Evolutionary conservation across 495 filamentous ascomycete species (phyloP).

Genomic region (Chaetomium tenue): DNA sequence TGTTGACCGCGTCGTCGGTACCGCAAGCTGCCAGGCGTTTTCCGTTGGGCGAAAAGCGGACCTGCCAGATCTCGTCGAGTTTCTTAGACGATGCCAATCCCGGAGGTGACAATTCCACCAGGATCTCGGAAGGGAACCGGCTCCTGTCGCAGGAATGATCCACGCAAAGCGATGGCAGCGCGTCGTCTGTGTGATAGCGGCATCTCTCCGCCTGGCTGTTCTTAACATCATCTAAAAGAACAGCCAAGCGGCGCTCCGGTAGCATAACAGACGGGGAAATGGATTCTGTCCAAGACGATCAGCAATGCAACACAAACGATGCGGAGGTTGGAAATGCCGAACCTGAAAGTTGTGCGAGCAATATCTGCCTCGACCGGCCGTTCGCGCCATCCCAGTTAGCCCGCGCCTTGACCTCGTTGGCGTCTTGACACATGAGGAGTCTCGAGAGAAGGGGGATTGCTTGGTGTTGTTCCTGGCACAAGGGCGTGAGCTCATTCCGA

Average conservation of each 20-base stretch:
- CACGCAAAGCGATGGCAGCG: constrained; percentile 78
- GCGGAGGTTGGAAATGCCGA: constrained; percentile 2
- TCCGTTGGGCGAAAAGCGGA: constrained; percentile 88
- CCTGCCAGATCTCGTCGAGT: constrained; percentile 83
- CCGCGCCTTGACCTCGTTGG: constrained; percentile 75
- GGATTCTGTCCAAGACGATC: constrained; percentile 54
- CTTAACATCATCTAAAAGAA: constrained; percentile 80
- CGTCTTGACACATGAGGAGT: constrained; percentile 80
- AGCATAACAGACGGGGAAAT: constrained; percentile 99
- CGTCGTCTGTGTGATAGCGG: constrained; percentile 81
- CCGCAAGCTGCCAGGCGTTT: constrained; percentile 79
- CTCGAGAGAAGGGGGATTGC: constrained; percentile 80
- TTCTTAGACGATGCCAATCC: constrained; percentile 53
- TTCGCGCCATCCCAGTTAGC: constrained; percentile 87
- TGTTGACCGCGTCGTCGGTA: constrained; percentile 66
- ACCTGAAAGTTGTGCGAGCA: constrained; percentile 86
- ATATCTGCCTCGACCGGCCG: constrained; percentile 67
- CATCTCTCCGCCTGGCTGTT: constrained; percentile 76
- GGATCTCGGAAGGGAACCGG: constrained; percentile 70
- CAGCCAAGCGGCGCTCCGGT: constrained; percentile 85
- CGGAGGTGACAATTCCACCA: constrained; percentile 54
- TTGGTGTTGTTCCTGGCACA: constrained; percentile 71
- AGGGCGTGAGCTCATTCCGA: constrained; percentile 80
- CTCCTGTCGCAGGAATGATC: constrained; percentile 81
- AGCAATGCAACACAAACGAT: not conserved